Base-by-base conservation (phyloP, 2,329 filamentous ascomycete species). In the Remersonia thermophila region DNA sequence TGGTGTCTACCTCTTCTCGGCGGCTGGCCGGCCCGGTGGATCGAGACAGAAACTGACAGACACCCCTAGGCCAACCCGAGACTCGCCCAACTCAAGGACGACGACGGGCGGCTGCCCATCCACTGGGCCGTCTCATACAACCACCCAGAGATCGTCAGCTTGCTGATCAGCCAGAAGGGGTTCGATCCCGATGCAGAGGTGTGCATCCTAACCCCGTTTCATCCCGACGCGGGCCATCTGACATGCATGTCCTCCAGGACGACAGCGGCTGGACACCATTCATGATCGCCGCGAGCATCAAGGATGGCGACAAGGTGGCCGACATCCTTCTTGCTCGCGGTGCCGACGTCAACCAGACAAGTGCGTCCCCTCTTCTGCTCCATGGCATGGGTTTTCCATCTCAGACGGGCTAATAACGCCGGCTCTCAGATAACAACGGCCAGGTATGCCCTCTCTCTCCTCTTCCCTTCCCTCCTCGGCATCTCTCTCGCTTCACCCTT, bases 51-150 rank as follows among this genome's bases (percentile, higher is more conserved):
- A 1, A 33, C 27, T n/a, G n/a, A n/a, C n/a, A 33, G 15, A 40
- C 33, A 23, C 20, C 10, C 5, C 8, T 37, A 89, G 80, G 76
- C 78, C 47, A 86, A 93, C 52, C 78, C 83, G 2, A 87, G 83
- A 51, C 72, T 93, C 27, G 78, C 83, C 17, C 67, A 63, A 32
- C 59, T 59, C 39, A 75, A 77, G 51, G 91, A 98, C 52, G 80
- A 83, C 33, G 91, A 98, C 56, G 84, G 85, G 12, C 83, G 91
- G 30, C 73, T 94, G 27, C 80, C 91, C 2, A 77, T 96, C 39
- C 91, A 98, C 66, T 98, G 91, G 91, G 89, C 91, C 0, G 75
- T 77, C 2, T 91, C 87, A 15, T 81, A 83, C 57, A 93, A 91
- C 55, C 79, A 77, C 47, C 60, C 80, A 6, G 71, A 78, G 16